Evolutionary conservation across 345 rosid species (phyloP).

Genomic region (Citrus cavaleriei): DNA sequence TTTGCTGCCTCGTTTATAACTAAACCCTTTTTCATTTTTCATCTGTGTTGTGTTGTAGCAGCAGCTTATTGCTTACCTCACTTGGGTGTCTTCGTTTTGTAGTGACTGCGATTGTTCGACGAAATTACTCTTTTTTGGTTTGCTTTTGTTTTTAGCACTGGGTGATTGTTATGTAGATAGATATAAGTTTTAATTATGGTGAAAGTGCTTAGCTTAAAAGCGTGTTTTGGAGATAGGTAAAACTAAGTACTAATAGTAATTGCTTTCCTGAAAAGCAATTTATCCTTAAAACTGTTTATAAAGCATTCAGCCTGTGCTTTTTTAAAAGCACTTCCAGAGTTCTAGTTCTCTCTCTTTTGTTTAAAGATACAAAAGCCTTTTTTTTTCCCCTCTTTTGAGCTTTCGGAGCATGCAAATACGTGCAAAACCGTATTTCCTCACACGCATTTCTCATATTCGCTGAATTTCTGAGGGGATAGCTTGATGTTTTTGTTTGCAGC

Average conservation of each 20-base stretch:
- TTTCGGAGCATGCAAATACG: background rate
- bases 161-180: too few relatives aligned
- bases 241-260: background rate
- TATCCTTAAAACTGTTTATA: too few relatives aligned
- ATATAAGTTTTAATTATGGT: too few relatives aligned
- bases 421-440: background rate
- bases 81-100: background rate
- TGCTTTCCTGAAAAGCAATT: background rate
- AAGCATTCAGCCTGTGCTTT: background rate
- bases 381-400: background rate
- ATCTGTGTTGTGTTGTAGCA: background rate
- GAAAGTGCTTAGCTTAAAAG: too few relatives aligned
- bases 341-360: background rate
- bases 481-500: background rate
- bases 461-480: background rate
- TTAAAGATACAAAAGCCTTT: background rate
- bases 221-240: too few relatives aligned
- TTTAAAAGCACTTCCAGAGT: background rate
- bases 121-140: background rate
- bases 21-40: background rate
- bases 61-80: background rate
- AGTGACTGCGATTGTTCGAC: slow-evolving; percentile 7
- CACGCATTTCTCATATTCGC: background rate
- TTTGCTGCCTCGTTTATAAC: background rate
- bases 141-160: too few relatives aligned